These are phyloP conservation scores for Flaveria floridana DNA, from an alignment of 140 eudicot species.

Conservation along the genomic window DNA sequence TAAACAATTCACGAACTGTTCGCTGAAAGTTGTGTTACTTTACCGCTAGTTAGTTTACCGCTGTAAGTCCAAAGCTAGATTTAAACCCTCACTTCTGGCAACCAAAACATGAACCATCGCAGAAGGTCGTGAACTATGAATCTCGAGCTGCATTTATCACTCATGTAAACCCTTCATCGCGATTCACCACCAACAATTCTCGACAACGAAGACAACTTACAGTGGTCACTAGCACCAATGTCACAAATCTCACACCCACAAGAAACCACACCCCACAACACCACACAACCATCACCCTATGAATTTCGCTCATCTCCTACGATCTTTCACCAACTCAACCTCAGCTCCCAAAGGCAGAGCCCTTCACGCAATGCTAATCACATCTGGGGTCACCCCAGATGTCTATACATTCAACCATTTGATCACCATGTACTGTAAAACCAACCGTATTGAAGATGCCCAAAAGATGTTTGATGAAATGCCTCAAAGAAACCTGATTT, in stretches of 20 bases:
- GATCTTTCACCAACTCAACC: slow-evolving; percentile 34
- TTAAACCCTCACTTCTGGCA: neutral
- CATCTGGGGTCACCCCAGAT: slow-evolving; percentile 45
- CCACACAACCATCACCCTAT: slow-evolving; percentile 26
- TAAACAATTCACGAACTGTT: no score
- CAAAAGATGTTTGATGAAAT: slow-evolving; percentile 59
- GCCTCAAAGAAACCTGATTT: slow-evolving; percentile 56
- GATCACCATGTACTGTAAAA: slow-evolving; percentile 53
- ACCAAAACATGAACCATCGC: no score
- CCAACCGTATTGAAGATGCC: slow-evolving; percentile 42
- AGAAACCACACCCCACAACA: neutral
- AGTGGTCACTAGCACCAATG: slow-evolving; percentile 15
- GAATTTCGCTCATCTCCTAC: slow-evolving; percentile 53
- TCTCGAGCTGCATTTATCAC: neutral
- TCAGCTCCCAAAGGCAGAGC: slow-evolving; percentile 48
- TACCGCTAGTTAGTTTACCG: no score
- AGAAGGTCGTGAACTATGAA: neutral
- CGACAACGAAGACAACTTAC: neutral
- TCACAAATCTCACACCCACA: slow-evolving; percentile 4
- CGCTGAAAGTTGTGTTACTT: no score
- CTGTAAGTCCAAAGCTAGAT: no score
- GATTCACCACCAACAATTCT: neutral
- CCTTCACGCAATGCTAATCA: slow-evolving; percentile 52
- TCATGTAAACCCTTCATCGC: neutral
- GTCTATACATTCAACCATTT: slow-evolving; percentile 59